Evolutionary conservation across 108 stramenopile species (phyloP), one percentile per base, ranked within the genome.

Genomic region (Cyclostephanos tholiformis): DNA sequence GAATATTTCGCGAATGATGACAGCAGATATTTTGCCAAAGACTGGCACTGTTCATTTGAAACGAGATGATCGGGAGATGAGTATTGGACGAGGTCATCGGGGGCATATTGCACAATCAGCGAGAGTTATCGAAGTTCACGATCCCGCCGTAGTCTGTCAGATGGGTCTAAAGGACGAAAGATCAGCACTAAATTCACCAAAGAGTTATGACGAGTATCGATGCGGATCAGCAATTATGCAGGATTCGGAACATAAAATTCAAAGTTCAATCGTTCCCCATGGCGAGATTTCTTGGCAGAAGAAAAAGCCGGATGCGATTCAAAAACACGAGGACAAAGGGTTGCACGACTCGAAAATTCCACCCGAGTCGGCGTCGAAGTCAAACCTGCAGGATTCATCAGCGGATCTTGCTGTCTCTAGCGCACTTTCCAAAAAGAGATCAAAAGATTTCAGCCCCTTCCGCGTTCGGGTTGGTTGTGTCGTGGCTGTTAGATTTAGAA

Each of bases 391-490:
- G 9, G 41, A 41, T 41, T 41, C 41, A 41, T 41, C 41, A 41
- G 7, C 41, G 41, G 41, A 41, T 12, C 41, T 41, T 41, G 30
- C 55, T 41, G 10, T 41, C 50, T 17, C 63, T 1, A 29, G 35
- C 16, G 36, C 16, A 22, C 62, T 38, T 52, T 32, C 29, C 4
- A 29, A 57, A 43, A 63, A 63, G 61, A 50, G 7, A 20, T 69
- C 79, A 30, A 89, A 89, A 66, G 63, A 72, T 26, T 39, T 72
- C n/a, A 83, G 79, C 56, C 89, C 91, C 14, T 92, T 92, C 69
- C 88, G 91, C 17, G 77, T 89, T 63, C 86, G 87, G 72, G 69
- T 70, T 17, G 91, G 89, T 20, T 88, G 77, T 68, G 68, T 92
- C 23, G 91, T 89, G 39, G 88, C 87, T 8, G 64, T 90, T 6